These are phyloP conservation scores for Coffea canephora DNA, from an alignment of 257 asterid genomes.

Conservation along the genomic window DNA sequence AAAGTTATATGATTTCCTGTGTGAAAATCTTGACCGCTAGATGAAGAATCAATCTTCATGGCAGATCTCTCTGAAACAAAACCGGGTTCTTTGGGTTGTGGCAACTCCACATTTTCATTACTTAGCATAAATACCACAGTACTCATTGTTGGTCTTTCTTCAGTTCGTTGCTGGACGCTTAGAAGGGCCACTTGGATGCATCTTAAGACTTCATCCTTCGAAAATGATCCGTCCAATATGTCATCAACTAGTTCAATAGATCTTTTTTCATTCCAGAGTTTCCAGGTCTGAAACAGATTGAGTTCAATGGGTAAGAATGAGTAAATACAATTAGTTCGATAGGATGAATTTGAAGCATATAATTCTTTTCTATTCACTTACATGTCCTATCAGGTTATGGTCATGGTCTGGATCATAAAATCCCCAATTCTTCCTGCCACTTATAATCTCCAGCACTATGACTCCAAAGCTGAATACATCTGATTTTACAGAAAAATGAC, in stretches of 20 bases:
- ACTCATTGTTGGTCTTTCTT: slow-evolving; percentile 48
- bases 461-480: slow-evolving; percentile 44
- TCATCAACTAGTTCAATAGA: slow-evolving; percentile 42
- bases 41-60: not conserved
- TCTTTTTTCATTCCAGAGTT: slow-evolving; percentile 48
- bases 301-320: not conserved
- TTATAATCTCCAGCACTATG: slow-evolving; percentile 31
- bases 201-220: slow-evolving; percentile 29
- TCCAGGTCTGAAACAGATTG: slow-evolving; percentile 49
- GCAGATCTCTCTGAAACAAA: slow-evolving; percentile 3
- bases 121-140: slow-evolving; percentile 33
- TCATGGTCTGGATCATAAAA: slow-evolving; percentile 25
- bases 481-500: slow-evolving; percentile 34
- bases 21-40: not conserved
- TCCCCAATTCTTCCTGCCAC: slow-evolving; percentile 33
- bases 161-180: slow-evolving; percentile 53
- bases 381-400: slow-evolving; percentile 30
- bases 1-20: not conserved
- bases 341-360: not conserved
- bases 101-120: slow-evolving; percentile 22
- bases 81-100: slow-evolving; percentile 16
- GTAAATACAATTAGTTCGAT: not conserved
- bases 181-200: slow-evolving; percentile 57
- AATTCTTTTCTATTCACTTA: slow-evolving; percentile 3
- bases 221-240: slow-evolving; percentile 18